Evolutionary conservation across 179 eudicot genomes (phyloP), one percentile per base, ranked within the genome.

Genomic region (Monotropa hypopitys): DNA sequence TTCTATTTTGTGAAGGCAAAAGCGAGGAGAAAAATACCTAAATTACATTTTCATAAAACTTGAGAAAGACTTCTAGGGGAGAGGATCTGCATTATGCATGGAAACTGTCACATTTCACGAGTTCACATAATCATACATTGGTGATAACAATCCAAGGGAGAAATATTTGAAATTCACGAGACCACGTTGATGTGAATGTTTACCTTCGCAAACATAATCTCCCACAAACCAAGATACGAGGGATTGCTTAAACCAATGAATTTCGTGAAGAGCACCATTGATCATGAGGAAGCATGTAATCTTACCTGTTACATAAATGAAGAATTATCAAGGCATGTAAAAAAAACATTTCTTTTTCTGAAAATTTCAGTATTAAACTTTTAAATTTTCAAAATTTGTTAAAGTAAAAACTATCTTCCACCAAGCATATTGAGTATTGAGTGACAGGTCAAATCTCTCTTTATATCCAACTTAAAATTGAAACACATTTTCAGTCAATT

Each of bases 171-270:
- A 45, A 21, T 63, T 47, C 30, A 15, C 20, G 72, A 26, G 16
- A 47, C 9, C 49, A 56, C 2, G 35, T 50, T 21, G 33, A 12
- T 23, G 63, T 67, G 73, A 83, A 61, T 13, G 30, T 73, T 77
- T 85, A 93, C 98, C 98, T 91, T 94, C 97, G 68, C 89, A 89
- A n/a, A 94, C 88, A 85, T 91, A 93, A 74, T 94, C 93, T 53
- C 98, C 98, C 40, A 94, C 74, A 84, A 94, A 91, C 98, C 98
- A 94, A 26, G 98, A 94, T 57, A 89, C 89, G 82, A 93, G 81
- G 13, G 94, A 79, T 83, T 93, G 89, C 87, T 94, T 94, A 74
- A 87, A 89, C 97, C 97, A 94, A 75, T 91, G 88, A 80, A 94
- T 77, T 84, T 94, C 98, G 73, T 89, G 97, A 88, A 94, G 90